Evolutionary conservation across 2,329 filamentous ascomycete species (phyloP), one percentile per base, ranked within the genome.

Genomic region (Colletotrichum musae): DNA sequence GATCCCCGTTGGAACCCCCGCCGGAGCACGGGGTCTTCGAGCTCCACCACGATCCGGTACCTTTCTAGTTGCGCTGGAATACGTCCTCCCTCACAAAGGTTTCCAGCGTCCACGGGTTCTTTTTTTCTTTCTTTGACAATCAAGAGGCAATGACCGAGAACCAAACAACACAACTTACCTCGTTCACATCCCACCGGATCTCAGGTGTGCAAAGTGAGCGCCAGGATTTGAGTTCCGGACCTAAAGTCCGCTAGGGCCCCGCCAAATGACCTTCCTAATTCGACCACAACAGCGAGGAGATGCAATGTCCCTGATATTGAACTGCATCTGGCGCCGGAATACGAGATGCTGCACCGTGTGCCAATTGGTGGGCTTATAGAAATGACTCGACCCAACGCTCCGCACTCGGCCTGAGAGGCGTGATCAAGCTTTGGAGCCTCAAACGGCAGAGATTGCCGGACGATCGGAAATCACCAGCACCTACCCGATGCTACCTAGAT

Each of bases 401-500:
- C n/a, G 18, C 18, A 28, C 32, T 50, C 43, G 18, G 41, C 18
- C 24, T 4, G 18, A 41, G 5, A 32, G 43, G 24, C 58, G 10
- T 45, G 13, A 45, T 58, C 45, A 67, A 67, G 64, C 64, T 67
- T 66, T 57, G 51, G 6, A 52, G 45, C 52, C 51, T 36, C 50
- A 63, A 32, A 57, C 32, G 10, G n/a, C 15, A 12, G 21, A 67
- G 64, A 63, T 62, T 62, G 18, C 51, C 58, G 51, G 51, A 12
- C 43, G 52, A 62, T 63, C 58, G 58, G 64, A 45, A 26, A 57
- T 39, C 36, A 43, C 52, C 43, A 57, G n/a, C 58, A 63, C 64
- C 58, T 63, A 62, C 58, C 64, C 43, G 18, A 67, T 67, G 15
- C 24, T 51, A 67, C 64, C 64, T 67, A 67, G 64, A 39, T 28